A percentile compares a stretch with the other conserved stretches of the same genome.
These are phyloP conservation scores for Calonectria pteridis DNA, from an alignment of 2,329 filamentous ascomycete genomes.

Conservation along the genomic window DNA sequence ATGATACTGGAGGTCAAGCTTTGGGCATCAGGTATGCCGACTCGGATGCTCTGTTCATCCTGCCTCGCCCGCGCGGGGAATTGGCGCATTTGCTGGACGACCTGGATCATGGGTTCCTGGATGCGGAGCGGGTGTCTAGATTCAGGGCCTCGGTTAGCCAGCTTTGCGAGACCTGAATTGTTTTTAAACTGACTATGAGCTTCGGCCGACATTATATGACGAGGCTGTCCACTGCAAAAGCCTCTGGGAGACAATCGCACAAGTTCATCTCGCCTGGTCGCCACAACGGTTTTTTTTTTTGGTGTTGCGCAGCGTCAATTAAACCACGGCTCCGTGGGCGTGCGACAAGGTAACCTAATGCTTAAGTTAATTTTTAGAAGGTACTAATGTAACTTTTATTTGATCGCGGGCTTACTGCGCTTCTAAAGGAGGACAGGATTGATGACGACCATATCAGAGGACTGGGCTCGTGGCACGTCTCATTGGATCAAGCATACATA, in stretches of 20 bases:
- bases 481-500: neutral
- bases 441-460: neutral
- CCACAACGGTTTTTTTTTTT: neutral
- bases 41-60: neutral
- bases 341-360: neutral
- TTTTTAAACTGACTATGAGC: neutral
- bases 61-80: neutral
- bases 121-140: neutral
- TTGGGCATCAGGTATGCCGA: neutral
- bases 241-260: neutral
- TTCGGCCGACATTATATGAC: neutral
- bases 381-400: neutral
- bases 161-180: neutral
- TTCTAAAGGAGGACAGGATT: neutral
- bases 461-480: neutral
- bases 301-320: neutral
- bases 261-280: neutral
- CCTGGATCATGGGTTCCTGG: neutral
- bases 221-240: neutral
- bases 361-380: neutral
- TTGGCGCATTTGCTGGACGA: neutral
- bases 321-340: neutral
- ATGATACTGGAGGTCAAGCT: neutral
- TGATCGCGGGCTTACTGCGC: neutral
- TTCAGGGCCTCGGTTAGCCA: neutral